Conservation (phyloP, 2,329 filamentous ascomycete genomes). For the Cladosporium sp. region DNA sequence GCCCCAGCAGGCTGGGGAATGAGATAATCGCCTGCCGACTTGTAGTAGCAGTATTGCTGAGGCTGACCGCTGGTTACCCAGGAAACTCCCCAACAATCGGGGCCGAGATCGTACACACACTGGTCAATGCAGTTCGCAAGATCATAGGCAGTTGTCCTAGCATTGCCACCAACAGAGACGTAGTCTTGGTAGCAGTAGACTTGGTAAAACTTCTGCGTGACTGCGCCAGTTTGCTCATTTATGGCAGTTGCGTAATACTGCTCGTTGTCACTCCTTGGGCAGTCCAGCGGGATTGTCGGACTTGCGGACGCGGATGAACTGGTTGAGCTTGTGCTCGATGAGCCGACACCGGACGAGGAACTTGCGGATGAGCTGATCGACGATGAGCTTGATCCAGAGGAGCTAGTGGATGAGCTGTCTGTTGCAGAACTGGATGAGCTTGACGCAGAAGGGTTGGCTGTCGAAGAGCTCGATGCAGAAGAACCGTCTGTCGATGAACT, state of each 20-base stretch:
- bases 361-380: not conserved
- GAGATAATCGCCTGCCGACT: not conserved
- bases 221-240: not conserved
- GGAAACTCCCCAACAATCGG: conserved; percentile 11
- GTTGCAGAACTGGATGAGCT: not conserved
- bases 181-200: conserved; percentile 14
- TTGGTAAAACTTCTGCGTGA: not conserved
- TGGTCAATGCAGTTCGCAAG: conserved; percentile 14
- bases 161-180: not conserved
- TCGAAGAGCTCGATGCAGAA: conserved; percentile 7
- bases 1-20: conserved; percentile 5
- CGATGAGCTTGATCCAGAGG: not conserved
- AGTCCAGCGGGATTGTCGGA: conserved; percentile 6
- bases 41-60: conserved; percentile 17
- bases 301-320: not conserved
- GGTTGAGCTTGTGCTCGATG: not conserved
- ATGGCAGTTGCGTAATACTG: not conserved
- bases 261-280: conserved; percentile 5
- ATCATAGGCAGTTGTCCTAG: not conserved
- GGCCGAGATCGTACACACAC: conserved; percentile 9
- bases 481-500: not conserved
- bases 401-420: not conserved
- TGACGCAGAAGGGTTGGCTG: not conserved
- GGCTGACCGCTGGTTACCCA: conserved; percentile 3
- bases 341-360: not conserved